Evolutionary conservation across 202 grass and related monocot genomes (phyloP), one percentile per base, ranked within the genome.

Genomic region (Panicum hallii): DNA sequence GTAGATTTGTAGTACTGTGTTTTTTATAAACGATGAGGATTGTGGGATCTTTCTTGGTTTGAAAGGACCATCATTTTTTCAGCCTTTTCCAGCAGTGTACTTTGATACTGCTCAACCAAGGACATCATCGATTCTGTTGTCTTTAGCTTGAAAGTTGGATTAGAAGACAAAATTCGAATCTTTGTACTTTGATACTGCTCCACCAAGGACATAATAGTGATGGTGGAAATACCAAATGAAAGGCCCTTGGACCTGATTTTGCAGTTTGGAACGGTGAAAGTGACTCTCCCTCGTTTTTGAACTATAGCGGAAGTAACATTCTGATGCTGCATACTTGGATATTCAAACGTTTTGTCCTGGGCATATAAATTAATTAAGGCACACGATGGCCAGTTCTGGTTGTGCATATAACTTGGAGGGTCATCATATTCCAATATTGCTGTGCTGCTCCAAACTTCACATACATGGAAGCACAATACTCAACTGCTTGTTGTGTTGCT

Each of bases 31-130:
- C 34, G 67, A 40, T 36, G 53, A 40, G 19, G 8, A 40, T 19
- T 6, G 20, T 2, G 68, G n/a, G 17, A 45, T 44, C 22, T 77
- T 53, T 42, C 43, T 32, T 15, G 57, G 17, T 46, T 34, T 54
- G 36, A 26, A 84, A 57, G 14, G 32, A 36, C 22, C 38, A 30
- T 12, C 15, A 53, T 30, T 15, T 66, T 75, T 67, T 79, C 36
- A 72, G 44, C 19, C 19, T 66, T 64, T 55, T 83, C 45, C 50
- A 63, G 12, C 53, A 65, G 46, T 88, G 26, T 74, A 22, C 19
- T 49, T 41, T 79, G 46, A 72, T 56, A 66, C 58, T 36, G 26
- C 38, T 46, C 3, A 0, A 34, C 34, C 34, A 28, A 58, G 65
- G 26, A 67, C 57, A 4, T 14, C 0, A 1, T 26, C 26, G 26